Percentiles rank a stretch among this genome's conserved stretches.
Evolutionary conservation across 129 eudicot genomes (phyloP).

Genomic region (Flaveria brownii): DNA sequence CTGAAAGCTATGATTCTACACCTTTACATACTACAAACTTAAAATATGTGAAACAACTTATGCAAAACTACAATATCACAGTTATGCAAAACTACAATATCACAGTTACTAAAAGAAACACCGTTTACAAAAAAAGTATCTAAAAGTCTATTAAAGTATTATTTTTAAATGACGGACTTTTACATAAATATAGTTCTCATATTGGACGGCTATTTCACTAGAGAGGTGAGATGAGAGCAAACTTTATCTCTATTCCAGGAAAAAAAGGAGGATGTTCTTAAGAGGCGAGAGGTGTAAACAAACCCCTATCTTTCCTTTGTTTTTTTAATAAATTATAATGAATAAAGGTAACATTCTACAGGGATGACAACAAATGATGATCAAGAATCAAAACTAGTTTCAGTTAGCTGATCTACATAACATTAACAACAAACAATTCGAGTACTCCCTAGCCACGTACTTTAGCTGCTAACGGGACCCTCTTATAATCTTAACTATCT

Average conservation of each 20-base stretch:
- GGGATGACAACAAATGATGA: conserved; percentile 25
- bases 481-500: conserved; percentile 22
- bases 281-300: not conserved
- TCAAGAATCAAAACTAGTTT: conserved; percentile 30
- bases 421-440: conserved; percentile 14
- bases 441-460: conserved; percentile 22
- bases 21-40: not conserved
- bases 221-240: too few relatives aligned
- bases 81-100: not conserved
- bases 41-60: not conserved
- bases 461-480: conserved; percentile 22
- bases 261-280: too few relatives aligned
- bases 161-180: not conserved
- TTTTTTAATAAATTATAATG: not conserved
- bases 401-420: conserved; percentile 19
- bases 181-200: not conserved
- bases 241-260: too few relatives aligned
- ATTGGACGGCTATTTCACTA: not conserved
- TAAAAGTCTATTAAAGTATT: not conserved
- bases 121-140: not conserved
- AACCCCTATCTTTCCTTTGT: not conserved
- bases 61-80: not conserved
- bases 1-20: too few relatives aligned
- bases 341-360: conserved; percentile 15
- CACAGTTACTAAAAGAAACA: not conserved